Conservation (phyloP, 2,329 filamentous ascomycete genomes). For the Alternaria sp. region DNA sequence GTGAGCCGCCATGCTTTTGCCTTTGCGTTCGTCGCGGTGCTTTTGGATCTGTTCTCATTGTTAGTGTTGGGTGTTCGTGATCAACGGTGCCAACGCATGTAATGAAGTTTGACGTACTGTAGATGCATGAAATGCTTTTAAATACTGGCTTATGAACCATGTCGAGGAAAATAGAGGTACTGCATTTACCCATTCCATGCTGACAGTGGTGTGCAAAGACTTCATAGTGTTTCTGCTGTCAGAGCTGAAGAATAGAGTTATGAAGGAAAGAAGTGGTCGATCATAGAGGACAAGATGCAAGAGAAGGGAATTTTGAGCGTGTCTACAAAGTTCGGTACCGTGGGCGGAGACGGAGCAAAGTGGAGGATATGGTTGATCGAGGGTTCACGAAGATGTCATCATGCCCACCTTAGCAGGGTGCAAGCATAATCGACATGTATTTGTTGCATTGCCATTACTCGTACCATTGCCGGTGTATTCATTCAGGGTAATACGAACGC, state of each 20-base stretch:
- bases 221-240: background rate
- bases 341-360: background rate
- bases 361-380: background rate
- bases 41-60: background rate
- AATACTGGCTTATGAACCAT: background rate
- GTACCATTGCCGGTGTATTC: rapidly evolving
- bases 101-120: background rate
- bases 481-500: background rate
- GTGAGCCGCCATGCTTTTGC: background rate
- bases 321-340: background rate
- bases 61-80: background rate
- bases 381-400: slow-evolving; percentile 9
- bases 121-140: no score
- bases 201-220: background rate
- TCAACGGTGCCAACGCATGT: background rate
- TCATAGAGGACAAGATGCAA: background rate
- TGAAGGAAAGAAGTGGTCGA: background rate
- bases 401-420: background rate
- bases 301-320: background rate
- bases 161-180: background rate
- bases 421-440: background rate
- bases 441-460: background rate
- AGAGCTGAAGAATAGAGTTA: background rate
- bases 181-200: slow-evolving; percentile 2
- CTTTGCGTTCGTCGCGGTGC: background rate